Evolutionary conservation across 2,329 filamentous ascomycete genomes (phyloP).

Genomic region (Verticillium klebahnii): DNA sequence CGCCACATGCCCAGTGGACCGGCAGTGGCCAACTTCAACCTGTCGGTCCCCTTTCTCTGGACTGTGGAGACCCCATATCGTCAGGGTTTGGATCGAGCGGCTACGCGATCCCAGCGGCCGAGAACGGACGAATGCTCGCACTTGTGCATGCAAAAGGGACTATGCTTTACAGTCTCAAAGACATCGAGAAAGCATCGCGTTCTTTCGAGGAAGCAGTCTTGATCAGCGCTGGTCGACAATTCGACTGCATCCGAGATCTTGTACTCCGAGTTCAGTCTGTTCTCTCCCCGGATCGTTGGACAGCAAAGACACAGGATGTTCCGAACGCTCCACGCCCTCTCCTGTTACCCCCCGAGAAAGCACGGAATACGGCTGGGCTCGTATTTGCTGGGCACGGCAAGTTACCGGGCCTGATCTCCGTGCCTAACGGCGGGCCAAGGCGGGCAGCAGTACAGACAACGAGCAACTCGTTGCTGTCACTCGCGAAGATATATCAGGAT

Average conservation of each 20-base stretch:
- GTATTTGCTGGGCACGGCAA: constrained; percentile 74
- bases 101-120: constrained; percentile 76
- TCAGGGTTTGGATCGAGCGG: constrained; percentile 57
- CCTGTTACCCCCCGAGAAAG: constrained; percentile 76
- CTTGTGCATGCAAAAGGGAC: constrained; percentile 97
- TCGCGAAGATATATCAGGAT: constrained; percentile 98
- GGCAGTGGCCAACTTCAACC: constrained; percentile 13
- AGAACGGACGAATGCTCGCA: constrained; percentile 91
- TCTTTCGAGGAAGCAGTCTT: constrained; percentile 94
- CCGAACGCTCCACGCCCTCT: constrained; percentile 46
- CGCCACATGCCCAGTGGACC: not conserved
- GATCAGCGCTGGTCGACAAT: constrained; percentile 71
- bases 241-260: constrained; percentile 69
- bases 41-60: not conserved
- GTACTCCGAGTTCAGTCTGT: constrained; percentile 74
- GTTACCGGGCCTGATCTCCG: constrained; percentile 72
- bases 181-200: constrained; percentile 73
- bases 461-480: constrained; percentile 88
- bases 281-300: constrained; percentile 41
- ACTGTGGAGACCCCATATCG: not conserved
- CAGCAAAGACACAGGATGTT: constrained; percentile 19
- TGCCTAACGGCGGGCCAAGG: constrained; percentile 65
- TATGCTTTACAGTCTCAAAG: constrained; percentile 86
- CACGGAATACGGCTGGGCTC: constrained; percentile 74
- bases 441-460: constrained; percentile 86